phyloP scores from a whole-genome alignment of 371 early-diverging fungal genomes.

The Mortierella sp. region DNA sequence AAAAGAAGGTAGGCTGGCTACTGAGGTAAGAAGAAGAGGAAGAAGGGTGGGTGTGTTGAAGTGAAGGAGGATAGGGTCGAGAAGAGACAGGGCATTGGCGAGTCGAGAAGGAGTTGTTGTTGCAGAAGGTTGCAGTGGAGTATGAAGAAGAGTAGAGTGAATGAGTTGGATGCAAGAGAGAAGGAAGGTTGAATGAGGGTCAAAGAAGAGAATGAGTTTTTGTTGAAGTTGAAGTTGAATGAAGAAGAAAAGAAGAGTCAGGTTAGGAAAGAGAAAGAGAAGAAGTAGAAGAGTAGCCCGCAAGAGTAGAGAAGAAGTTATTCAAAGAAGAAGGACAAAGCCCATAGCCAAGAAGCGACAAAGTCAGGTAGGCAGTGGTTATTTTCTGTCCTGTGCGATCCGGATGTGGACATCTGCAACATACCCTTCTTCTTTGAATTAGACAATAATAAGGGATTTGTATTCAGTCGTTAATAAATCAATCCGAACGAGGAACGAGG shows the following conservation, averaged over 20 bases:
- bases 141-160: background rate
- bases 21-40: background rate
- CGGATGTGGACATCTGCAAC: background rate
- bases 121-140: background rate
- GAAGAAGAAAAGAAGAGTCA: background rate
- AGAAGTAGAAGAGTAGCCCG: background rate
- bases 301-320: background rate
- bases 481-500: too few species aligned
- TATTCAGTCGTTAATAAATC: too few species aligned
- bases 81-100: conserved; percentile 1
- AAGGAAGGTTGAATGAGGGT: background rate
- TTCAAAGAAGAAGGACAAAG: background rate
- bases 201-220: background rate
- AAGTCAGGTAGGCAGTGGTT: background rate
- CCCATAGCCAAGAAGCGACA: background rate
- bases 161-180: background rate
- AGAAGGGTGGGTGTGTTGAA: conserved; percentile 2
- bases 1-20: background rate
- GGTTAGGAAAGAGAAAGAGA: background rate
- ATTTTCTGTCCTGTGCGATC: background rate
- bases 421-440: too few species aligned
- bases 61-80: background rate
- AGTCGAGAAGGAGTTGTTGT: background rate
- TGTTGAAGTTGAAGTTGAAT: background rate
- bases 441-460: too few species aligned